Evolutionary conservation across 345 rosid genomes (phyloP).

Genomic region (Erodium maritimum): DNA sequence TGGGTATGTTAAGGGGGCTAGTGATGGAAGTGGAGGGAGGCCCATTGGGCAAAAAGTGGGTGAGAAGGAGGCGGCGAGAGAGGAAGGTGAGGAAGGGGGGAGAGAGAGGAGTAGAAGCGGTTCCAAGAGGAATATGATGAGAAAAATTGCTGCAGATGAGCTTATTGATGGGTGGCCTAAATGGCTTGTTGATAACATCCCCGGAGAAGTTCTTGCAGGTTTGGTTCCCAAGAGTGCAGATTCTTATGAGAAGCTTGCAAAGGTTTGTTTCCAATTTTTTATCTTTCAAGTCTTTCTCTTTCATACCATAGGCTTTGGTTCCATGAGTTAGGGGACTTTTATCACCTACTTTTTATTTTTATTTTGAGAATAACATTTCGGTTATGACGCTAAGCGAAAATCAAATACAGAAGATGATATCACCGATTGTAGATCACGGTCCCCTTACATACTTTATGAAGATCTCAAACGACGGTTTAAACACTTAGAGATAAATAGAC

Average conservation of each 20-base stretch:
- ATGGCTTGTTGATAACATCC: slow-evolving; percentile 58
- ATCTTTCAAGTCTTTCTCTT: too few species aligned
- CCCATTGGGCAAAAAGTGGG: background rate
- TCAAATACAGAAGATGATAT: too few species aligned
- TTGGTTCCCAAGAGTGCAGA: slow-evolving; percentile 49
- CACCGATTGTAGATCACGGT: too few species aligned
- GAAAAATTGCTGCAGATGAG: slow-evolving; percentile 38
- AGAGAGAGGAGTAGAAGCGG: slow-evolving; percentile 5
- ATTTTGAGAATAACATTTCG: too few species aligned
- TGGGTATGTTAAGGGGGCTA: slow-evolving; percentile 16
- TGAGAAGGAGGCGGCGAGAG: background rate
- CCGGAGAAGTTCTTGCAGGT: slow-evolving; percentile 36
- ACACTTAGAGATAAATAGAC: too few species aligned
- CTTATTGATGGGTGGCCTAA: slow-evolving; percentile 59
- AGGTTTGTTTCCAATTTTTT: slow-evolving; percentile 12
- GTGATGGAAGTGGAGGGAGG: slow-evolving; percentile 1
- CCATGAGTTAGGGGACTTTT: too few species aligned
- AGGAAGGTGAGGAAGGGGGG: slow-evolving; percentile 10
- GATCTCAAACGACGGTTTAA: too few species aligned
- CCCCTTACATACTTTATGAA: too few species aligned
- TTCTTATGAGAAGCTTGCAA: slow-evolving; percentile 58
- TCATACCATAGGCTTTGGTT: too few species aligned
- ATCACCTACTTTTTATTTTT: too few species aligned
- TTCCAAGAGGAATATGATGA: slow-evolving; percentile 9
- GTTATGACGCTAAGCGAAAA: too few species aligned